Percentiles rank a stretch among this genome's conserved stretches.
Conservation (phyloP, 768 basidiomycete species). For the Termitomyces sp. region DNA sequence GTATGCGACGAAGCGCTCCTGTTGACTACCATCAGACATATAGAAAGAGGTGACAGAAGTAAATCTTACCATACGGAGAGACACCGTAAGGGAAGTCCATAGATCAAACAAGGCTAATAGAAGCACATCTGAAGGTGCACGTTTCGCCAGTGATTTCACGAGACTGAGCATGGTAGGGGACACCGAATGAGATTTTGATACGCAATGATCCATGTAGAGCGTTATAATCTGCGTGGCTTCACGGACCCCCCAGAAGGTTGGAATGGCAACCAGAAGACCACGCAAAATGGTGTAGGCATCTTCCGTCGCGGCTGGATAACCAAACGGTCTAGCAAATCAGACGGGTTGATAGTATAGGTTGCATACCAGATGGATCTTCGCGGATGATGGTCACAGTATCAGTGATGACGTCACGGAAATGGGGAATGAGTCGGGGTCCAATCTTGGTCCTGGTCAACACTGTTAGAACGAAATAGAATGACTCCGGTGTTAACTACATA, state of each 20-base stretch:
- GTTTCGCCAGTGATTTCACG: constrained; percentile 64
- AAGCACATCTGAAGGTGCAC: constrained; percentile 58
- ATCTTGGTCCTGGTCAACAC: constrained; percentile 51
- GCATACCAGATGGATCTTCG: constrained; percentile 31
- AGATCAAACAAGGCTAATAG: constrained; percentile 57
- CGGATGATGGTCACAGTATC: constrained; percentile 46
- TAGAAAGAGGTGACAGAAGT: neutral
- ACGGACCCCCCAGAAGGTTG: constrained; percentile 69
- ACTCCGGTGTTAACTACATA: constrained; percentile 26
- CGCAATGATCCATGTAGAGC: constrained; percentile 45
- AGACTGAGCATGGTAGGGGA: constrained; percentile 35
- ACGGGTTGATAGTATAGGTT: neutral
- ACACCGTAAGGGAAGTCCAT: constrained; percentile 38
- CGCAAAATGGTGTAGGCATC: constrained; percentile 48
- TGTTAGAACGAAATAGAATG: neutral
- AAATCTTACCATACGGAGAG: constrained; percentile 28
- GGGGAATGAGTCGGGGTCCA: constrained; percentile 85
- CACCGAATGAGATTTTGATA: constrained; percentile 24
- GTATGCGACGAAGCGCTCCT: constrained; percentile 43
- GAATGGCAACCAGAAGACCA: constrained; percentile 66
- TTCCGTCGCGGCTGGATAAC: constrained; percentile 21
- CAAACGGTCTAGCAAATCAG: neutral
- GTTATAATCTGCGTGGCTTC: constrained; percentile 54
- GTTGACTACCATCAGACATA: constrained; percentile 1
- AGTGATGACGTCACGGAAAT: constrained; percentile 66